Evolutionary conservation across 352 stramenopile genomes (phyloP), one percentile per base, ranked within the genome.

Genomic region (Phytopythium aichiense): DNA sequence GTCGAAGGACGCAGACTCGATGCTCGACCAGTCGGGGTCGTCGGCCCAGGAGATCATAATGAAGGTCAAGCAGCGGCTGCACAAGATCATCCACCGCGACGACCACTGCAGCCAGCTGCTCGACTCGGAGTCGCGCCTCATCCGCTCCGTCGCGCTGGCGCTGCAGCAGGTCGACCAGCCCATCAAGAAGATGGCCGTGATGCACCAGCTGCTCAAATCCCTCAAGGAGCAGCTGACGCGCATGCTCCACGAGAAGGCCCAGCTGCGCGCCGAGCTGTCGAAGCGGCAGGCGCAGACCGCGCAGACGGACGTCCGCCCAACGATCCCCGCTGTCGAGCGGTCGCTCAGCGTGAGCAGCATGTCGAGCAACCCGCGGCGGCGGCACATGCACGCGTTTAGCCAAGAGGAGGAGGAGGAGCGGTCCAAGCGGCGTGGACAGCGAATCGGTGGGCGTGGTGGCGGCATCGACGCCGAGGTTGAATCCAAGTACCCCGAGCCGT

Each of bases 1-100:
- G 67, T 94, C 87, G 4, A 94, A 96, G 55, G 85, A 94, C 42
- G 87, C 85, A 7, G 87, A 96, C 63, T 97, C 97, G 55, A 99
- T 99, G 97, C 81, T 99, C 22, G 98, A 99, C 77, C 96, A 98
- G 61, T 98, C 92, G 18, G 96, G 96, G 2, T 99, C 98, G 31
- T 97, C 97, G 42, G 96, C 84, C 0, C 87, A 96, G 58, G 87
- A 93, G 67, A 96, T 93, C 49, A 96, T 96, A 40, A 90, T 96
- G 82, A 76, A 77, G 38, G 87, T 96, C 11, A 96, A 96, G 73
- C 84, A 94, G 69, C 85, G 85, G 8, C 73, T 96, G 54, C 87
- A 96, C 66, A 79, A 83, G 56, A 93, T 96, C 60, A 90, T 96
- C 52, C 87, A 96, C 52, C 84, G 83, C 28, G 85, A 76, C 42